Evolutionary conservation across 139 green algal species (phyloP).

Genomic region (Auxenochlorella protothecoides): DNA sequence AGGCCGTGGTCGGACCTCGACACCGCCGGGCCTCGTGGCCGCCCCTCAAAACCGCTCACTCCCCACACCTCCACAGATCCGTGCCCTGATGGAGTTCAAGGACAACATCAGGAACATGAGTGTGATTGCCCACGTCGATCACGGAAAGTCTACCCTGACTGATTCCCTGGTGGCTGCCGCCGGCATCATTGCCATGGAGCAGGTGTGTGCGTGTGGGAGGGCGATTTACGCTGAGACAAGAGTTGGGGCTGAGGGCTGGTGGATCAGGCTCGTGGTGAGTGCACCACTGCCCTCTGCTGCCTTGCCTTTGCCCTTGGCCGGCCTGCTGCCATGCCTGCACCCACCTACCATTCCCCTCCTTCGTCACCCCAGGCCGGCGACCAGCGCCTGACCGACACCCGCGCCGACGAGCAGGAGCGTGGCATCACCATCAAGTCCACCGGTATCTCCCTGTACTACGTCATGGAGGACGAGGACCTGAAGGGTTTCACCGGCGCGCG

Average conservation of each 20-base stretch:
- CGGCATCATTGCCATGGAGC: constrained; percentile 96
- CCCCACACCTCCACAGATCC: neutral
- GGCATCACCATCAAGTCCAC: constrained; percentile 99
- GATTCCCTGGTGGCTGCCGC: constrained; percentile 97
- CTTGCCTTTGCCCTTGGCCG: too few species aligned
- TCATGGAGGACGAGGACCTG: constrained; percentile 73
- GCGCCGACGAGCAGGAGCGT: constrained; percentile 95
- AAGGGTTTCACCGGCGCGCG: constrained; percentile 61
- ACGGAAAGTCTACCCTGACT: constrained; percentile 91
- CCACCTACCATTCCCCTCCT: too few species aligned
- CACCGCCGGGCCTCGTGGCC: too few species aligned
- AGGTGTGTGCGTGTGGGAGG: constrained; percentile 23
- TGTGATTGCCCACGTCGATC: constrained; percentile 89
- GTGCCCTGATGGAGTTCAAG: constrained; percentile 79
- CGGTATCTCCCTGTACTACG: constrained; percentile 97
- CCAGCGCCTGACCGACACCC: constrained; percentile 87
- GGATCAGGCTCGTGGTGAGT: too few species aligned
- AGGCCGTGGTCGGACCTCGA: too few species aligned
- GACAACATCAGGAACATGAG: constrained; percentile 45
- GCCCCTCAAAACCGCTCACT: too few species aligned
- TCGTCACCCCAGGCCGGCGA: constrained; percentile 64
- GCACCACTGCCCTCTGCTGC: too few species aligned
- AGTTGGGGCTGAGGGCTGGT: too few species aligned
- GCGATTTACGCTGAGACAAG: too few species aligned
- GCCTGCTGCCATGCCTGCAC: too few species aligned